Base-by-base conservation (phyloP, 805 yeast genomes). In the Candida sanyiensis region DNA sequence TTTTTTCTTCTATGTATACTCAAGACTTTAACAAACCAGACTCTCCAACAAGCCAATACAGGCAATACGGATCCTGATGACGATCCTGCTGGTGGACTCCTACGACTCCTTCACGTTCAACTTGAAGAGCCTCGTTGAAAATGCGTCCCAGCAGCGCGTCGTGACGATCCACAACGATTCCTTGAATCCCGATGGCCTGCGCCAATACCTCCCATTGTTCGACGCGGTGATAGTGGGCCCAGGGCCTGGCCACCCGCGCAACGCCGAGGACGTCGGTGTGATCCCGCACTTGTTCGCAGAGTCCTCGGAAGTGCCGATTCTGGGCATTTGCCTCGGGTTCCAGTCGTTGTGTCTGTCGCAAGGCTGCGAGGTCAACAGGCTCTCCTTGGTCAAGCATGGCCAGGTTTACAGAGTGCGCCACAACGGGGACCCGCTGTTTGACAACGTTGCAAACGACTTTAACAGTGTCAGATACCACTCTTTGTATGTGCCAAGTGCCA, bases 41-140 rank as follows among this genome's bases (percentile, higher is more conserved):
- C n/a, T n/a, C n/a, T n/a, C n/a, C n/a, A n/a, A n/a, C n/a, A n/a
- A n/a, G n/a, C 11, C 28, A 9, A 12, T 25, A 15, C 10, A 27
- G 16, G 12, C 26, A 21, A 21, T n/a, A 21, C 28, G 16, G 10
- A 15, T 15, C 24, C 10, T 7, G 15, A 70, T 71, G 75, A 46
- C 72, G 1, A 72, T 86, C 38, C 73, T 87, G 9, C 70, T 87
- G 33, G 74, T 93, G 11, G 98, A 93, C 59, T 89, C 97, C 3
- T 89, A 93, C 57, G 99, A 93, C 59, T 90, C 97, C 3, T 93
- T 90, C 68, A 83, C 96, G 5, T 84, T 75, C 62, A 93, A 93
- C 57, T 70, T 93, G 35, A 73, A 74, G 27, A 69, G 72, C 35
- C 70, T 90, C 16, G 59, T 89, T 18, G 73, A 71, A 45, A 58